Conservation (phyloP, 2,329 filamentous ascomycete genomes). For the Pezicula rhizophila region DNA sequence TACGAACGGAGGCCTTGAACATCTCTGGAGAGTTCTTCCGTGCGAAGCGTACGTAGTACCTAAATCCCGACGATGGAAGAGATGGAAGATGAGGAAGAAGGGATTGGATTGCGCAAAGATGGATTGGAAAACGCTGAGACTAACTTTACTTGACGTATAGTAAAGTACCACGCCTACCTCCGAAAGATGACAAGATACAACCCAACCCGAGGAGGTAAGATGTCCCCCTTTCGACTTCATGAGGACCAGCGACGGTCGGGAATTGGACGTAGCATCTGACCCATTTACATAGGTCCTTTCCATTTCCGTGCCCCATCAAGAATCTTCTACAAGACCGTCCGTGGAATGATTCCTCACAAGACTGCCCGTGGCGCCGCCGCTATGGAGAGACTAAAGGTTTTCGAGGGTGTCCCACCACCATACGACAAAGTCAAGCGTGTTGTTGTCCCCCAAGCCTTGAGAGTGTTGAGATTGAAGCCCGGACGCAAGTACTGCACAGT, state of each 20-base stretch:
- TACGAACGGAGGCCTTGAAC: slow-evolving; percentile 98
- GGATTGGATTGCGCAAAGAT: slow-evolving; percentile 9
- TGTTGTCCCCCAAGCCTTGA: slow-evolving; percentile 96
- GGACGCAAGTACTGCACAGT: slow-evolving; percentile 99
- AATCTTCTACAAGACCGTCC: slow-evolving; percentile 99
- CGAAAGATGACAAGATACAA: slow-evolving; percentile 99
- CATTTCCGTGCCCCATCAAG: slow-evolving; percentile 98
- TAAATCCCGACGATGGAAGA: slow-evolving; percentile 1
- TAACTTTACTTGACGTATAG: slow-evolving; percentile 55
- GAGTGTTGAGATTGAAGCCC: slow-evolving; percentile 93
- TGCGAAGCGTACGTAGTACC: slow-evolving; percentile 85
- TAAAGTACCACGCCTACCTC: slow-evolving; percentile 99
- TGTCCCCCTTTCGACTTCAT: slow-evolving; percentile 1
- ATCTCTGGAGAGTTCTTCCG: slow-evolving; percentile 99
- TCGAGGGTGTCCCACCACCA: slow-evolving; percentile 97
- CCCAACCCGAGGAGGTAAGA: slow-evolving; percentile 92
- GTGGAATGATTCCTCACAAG: slow-evolving; percentile 99
- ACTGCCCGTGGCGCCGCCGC: slow-evolving; percentile 94
- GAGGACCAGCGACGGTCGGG: not conserved
- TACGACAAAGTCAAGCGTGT: slow-evolving; percentile 99
- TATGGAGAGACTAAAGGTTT: slow-evolving; percentile 98
- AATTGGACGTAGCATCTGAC: slow-evolving; percentile 24
- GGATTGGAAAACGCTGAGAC: slow-evolving; percentile 23
- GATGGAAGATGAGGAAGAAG: slow-evolving; percentile 6
- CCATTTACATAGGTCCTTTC: slow-evolving; percentile 71